Evolutionary conservation across 345 rosid genomes (phyloP).

Genomic region (Brassica napus): Da-Ae NC_063448.1:9492001-9492500

Average conservation of each 20-base stretch:
- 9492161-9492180: conserved; percentile 58
- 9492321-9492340: conserved; percentile 84
- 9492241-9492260: conserved; percentile 76
- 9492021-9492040: conserved; percentile 66
- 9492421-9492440: conserved; percentile 90
- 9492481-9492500: conserved; percentile 69
- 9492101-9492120: background rate
- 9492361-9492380: conserved; percentile 91
- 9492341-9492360: conserved; percentile 91
- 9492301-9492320: conserved; percentile 94
- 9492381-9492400: conserved; percentile 87
- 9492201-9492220: conserved; percentile 86
- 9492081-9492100: conserved; percentile 63
- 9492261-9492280: conserved; percentile 94
- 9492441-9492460: conserved; percentile 84
- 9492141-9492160: background rate
- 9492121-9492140: background rate
- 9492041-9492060: conserved; percentile 74
- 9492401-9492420: conserved; percentile 97
- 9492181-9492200: conserved; percentile 86
- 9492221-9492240: conserved; percentile 69
- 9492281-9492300: conserved; percentile 95
- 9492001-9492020: conserved; percentile 89
- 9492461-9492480: conserved; percentile 93
- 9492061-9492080: conserved; percentile 59